Evolutionary conservation across 257 asterid genomes (phyloP).

Genomic region (Nicotiana obtusifolia): DNA sequence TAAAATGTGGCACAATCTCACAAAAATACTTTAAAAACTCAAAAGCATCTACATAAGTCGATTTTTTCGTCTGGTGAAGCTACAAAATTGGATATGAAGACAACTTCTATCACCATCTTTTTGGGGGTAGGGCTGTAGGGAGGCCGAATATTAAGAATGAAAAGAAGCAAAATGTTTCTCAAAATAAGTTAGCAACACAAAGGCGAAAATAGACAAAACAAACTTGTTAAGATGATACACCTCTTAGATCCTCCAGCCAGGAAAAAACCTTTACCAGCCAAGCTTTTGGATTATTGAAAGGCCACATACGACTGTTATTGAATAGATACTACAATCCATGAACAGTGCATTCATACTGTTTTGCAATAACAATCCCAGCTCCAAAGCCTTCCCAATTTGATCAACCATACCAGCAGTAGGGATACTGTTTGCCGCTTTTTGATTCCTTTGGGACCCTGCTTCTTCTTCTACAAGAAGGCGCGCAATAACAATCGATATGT

Average conservation of each 20-base stretch:
- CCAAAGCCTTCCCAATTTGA: constrained; percentile 57
- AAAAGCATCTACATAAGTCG: background rate
- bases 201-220: background rate
- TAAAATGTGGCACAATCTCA: background rate
- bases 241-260: background rate
- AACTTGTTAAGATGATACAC: background rate
- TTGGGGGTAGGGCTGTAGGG: background rate
- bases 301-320: constrained; percentile 47
- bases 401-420: constrained; percentile 36
- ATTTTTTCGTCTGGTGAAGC: background rate
- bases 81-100: background rate
- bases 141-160: background rate
- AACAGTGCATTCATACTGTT: constrained; percentile 47
- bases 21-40: background rate
- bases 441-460: constrained; percentile 16
- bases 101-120: background rate
- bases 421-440: constrained; percentile 18
- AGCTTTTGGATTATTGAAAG: constrained; percentile 31
- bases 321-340: constrained; percentile 66
- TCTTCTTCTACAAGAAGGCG: constrained; percentile 28
- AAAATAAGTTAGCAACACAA: background rate
- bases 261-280: constrained; percentile 22
- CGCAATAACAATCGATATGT: constrained; percentile 48
- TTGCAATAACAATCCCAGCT: constrained; percentile 44
- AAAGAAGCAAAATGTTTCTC: constrained; percentile 1